These are phyloP conservation scores for Balakata baccata DNA, from an alignment of 345 rosid species.

Conservation along the genomic window DNA sequence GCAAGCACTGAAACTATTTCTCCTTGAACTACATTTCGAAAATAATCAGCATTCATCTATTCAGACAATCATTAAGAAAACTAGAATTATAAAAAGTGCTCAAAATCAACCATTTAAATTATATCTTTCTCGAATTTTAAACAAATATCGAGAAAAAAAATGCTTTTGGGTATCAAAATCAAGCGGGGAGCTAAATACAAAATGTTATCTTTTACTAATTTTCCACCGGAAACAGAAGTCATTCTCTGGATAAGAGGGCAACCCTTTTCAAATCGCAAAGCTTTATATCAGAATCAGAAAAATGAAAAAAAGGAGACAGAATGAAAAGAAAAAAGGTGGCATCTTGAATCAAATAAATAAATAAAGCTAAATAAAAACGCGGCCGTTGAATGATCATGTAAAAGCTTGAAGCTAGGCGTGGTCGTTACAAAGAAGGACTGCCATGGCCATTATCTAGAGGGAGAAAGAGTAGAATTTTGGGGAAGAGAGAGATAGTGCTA, in stretches of 20 bases:
- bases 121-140: neutral
- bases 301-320: conserved; percentile 10
- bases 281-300: conserved; percentile 25
- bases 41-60: neutral
- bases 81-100: neutral
- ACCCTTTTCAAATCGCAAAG: conserved; percentile 19
- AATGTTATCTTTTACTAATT: neutral
- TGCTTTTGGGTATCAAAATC: conserved; percentile 6
- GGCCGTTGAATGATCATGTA: neutral
- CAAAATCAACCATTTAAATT: conserved; percentile 4
- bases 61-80: neutral
- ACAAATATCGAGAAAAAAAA: neutral
- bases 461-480: conserved; percentile 1
- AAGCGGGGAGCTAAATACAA: neutral
- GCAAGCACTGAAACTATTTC: conserved; percentile 18
- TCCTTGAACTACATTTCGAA: conserved; percentile 35
- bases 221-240: neutral
- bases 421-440: neutral
- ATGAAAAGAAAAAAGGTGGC: conserved; percentile 6
- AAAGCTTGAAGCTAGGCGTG: conserved; percentile 3
- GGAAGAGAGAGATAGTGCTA: conserved; percentile 9
- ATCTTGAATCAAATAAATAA: neutral
- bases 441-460: neutral
- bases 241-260: neutral
- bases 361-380: conserved; percentile 3